Base-by-base conservation (phyloP, 495 filamentous ascomycete genomes). In the Trichoderma virens region DNA sequence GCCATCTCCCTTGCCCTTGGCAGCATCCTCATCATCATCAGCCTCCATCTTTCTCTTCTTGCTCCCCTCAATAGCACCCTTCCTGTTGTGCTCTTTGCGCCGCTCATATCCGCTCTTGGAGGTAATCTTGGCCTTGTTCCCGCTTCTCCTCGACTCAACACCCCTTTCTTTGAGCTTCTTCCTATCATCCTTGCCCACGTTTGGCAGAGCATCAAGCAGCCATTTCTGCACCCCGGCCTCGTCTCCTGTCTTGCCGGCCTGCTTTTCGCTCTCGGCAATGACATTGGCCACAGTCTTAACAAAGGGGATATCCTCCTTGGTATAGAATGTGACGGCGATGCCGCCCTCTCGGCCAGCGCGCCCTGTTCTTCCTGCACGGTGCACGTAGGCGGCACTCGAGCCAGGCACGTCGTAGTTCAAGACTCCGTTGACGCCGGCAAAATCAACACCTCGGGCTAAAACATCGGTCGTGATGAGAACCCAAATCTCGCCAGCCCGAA, bases 371-470 rank as follows among this genome's bases (percentile, higher is more conserved):
- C 94, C 94, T 1, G 93, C 90, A 27, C 94, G 90, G 76, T 98
- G 94, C 25, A 98, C 88, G 67, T 98, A 98, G 6, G 88, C 85
- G 5, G 92, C 91, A 6, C 88, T 86, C 0, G 90, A 93, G 41
- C 85, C 91, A 1, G 94, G 95, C 59, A 97, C 88, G 72, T 98
- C 94, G 76, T 97, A 98, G 75, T 98, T 98, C 30, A 98, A 86
- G 1, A 98, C 92, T 39, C 92, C 90, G 68, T 96, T 94, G 62
- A 98, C 86, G 30, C 95, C 89, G 16, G 87, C 84, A 75, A 98
- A 97, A 75, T 98, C 94, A 45, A 98, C 84, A 27, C 94, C 94
- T 38, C 94, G 87, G 13, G 91, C 87, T 1, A 98, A 82, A 32
- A 98, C 81, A 70, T 98, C 94, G 0, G 94, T 98, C 0, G 95